These are phyloP conservation scores for Orbilia brochopaga DNA, from an alignment of 2,329 filamentous ascomycete species.

Conservation along the genomic window DNA sequence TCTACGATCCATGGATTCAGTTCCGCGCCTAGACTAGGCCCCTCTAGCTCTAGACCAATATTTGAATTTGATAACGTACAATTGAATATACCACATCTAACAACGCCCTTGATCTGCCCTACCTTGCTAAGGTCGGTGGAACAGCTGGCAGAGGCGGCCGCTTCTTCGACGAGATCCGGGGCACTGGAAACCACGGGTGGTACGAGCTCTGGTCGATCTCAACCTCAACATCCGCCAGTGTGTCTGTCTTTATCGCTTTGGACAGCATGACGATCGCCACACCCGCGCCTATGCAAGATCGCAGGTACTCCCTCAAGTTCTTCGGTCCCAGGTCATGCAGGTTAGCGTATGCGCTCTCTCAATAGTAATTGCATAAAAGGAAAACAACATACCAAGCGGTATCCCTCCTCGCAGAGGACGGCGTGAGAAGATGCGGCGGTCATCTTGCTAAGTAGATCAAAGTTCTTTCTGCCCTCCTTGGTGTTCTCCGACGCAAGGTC, in stretches of 20 bases:
- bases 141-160: conserved; percentile 36
- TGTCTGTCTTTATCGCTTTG: conserved; percentile 62
- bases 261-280: conserved; percentile 69
- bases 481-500: conserved; percentile 56
- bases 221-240: conserved; percentile 52
- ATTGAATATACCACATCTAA: not conserved
- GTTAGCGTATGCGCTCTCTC: not conserved
- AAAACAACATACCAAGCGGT: conserved; percentile 63
- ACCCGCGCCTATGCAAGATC: conserved; percentile 73
- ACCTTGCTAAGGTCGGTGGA: conserved; percentile 14
- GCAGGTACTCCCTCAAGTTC: conserved; percentile 59
- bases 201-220: conserved; percentile 54
- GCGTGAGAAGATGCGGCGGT: conserved; percentile 64
- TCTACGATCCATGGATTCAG: too few relatives aligned
- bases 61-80: too few relatives aligned
- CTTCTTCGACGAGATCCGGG: conserved; percentile 51
- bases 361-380: not conserved
- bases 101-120: not conserved
- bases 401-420: conserved; percentile 67
- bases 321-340: not conserved
- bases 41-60: too few relatives aligned
- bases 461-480: conserved; percentile 60
- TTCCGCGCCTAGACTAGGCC: too few relatives aligned
- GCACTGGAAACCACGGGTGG: conserved; percentile 54
- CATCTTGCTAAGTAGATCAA: conserved; percentile 66